Conservation (phyloP, 129 eudicot species). For the Flaveria brownii region DNA sequence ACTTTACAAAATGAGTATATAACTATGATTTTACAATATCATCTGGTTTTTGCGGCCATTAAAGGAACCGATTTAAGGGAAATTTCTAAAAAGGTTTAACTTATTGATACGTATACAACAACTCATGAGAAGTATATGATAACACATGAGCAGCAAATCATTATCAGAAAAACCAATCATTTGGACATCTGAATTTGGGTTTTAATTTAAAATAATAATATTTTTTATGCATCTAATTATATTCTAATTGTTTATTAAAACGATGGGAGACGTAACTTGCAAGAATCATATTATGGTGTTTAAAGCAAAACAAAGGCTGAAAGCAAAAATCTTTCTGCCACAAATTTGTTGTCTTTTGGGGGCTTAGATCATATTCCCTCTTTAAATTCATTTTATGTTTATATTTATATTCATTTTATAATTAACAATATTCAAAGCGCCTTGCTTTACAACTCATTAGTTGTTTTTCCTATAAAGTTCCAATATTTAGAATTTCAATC, state of each 20-base stretch:
- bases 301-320: slow-evolving; percentile 37
- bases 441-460: neutral
- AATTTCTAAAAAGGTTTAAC: too few relatives aligned
- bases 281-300: slow-evolving; percentile 38
- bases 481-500: too few relatives aligned
- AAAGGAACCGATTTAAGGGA: too few relatives aligned
- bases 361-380: slow-evolving; percentile 36
- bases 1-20: too few relatives aligned
- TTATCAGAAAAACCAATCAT: slow-evolving; percentile 37
- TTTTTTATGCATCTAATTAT: slow-evolving; percentile 15
- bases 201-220: neutral
- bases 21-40: too few relatives aligned
- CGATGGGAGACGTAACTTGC: slow-evolving; percentile 37
- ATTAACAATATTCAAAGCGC: slow-evolving; percentile 6
- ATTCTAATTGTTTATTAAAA: slow-evolving; percentile 9
- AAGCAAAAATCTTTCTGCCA: slow-evolving; percentile 39
- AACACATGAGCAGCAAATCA: slow-evolving; percentile 20
- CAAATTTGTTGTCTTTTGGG: slow-evolving; percentile 40
- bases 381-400: neutral
- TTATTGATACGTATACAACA: slow-evolving; percentile 9
- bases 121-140: neutral
- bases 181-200: slow-evolving; percentile 25
- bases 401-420: neutral
- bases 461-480: too few relatives aligned
- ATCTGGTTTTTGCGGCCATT: too few relatives aligned